Evolutionary conservation across 305 asterid genomes (phyloP).

Genomic region (Fraxinus dipetala): DNA sequence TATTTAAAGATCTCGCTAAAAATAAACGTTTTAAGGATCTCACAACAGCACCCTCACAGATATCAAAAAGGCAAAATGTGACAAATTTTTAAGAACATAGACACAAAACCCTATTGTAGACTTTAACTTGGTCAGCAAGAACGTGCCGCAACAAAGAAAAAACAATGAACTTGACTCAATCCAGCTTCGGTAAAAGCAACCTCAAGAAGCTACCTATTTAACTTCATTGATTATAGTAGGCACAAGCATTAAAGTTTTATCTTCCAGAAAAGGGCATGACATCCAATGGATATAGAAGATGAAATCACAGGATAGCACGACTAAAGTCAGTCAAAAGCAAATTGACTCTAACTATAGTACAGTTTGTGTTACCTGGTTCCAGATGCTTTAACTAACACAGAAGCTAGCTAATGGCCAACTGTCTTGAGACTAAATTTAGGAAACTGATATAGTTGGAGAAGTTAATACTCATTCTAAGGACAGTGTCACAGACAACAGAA

Average conservation of each 20-base stretch:
- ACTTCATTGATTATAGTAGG: not conserved
- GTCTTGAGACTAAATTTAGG: not conserved
- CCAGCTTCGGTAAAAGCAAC: not conserved
- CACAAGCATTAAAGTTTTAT: not conserved
- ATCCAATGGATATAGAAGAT: not conserved
- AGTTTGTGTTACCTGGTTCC: not conserved
- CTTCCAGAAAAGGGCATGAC: not conserved
- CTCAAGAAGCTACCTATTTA: not conserved
- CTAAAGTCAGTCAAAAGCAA: not conserved
- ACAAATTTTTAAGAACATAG: not conserved
- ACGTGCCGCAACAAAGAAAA: not conserved
- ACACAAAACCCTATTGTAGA: not conserved
- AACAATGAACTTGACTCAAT: not conserved
- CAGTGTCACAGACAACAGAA: not conserved
- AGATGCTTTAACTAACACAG: not conserved
- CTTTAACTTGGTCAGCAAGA: not conserved
- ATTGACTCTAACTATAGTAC: not conserved
- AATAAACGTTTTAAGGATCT: not conserved
- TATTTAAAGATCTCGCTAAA: not conserved
- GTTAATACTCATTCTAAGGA: not conserved
- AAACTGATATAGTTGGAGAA: not conserved
- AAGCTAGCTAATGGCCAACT: not conserved
- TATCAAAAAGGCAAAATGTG: not conserved
- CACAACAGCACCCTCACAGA: not conserved
- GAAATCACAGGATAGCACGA: not conserved